Evolutionary conservation across 2,329 filamentous ascomycete genomes (phyloP).

Genomic region (Catunica adiposa): DNA sequence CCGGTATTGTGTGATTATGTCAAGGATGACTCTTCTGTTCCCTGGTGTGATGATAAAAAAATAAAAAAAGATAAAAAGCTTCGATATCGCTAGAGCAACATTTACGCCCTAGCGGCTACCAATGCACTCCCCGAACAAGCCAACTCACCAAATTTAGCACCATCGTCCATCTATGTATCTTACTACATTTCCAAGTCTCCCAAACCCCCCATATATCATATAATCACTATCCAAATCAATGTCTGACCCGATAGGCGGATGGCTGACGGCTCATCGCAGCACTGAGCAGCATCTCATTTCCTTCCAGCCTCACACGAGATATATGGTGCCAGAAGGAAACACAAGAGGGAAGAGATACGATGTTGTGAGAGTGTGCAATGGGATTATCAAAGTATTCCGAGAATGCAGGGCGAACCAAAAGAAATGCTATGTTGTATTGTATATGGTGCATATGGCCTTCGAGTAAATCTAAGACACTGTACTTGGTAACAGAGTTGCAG

Average conservation of each 20-base stretch:
- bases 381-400: neutral
- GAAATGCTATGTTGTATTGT: too few relatives aligned
- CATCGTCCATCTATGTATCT: neutral
- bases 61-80: too few relatives aligned
- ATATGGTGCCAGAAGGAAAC: neutral
- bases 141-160: too few relatives aligned
- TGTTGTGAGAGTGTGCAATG: neutral
- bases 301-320: neutral
- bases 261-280: neutral
- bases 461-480: neutral
- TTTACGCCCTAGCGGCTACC: too few relatives aligned
- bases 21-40: too few relatives aligned
- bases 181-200: neutral
- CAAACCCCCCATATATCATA: neutral
- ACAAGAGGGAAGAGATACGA: neutral
- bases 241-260: neutral
- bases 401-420: too few relatives aligned
- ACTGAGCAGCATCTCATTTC: neutral
- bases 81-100: too few relatives aligned
- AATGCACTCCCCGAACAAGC: too few relatives aligned
- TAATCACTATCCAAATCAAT: neutral
- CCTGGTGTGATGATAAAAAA: too few relatives aligned
- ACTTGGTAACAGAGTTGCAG: neutral
- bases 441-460: neutral
- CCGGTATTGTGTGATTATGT: too few relatives aligned